Percentiles rank a stretch among this genome's conserved stretches.
These are phyloP conservation scores for Metschnikowia matae DNA, from an alignment of 805 yeast genomes.

Conservation along the genomic window DNA sequence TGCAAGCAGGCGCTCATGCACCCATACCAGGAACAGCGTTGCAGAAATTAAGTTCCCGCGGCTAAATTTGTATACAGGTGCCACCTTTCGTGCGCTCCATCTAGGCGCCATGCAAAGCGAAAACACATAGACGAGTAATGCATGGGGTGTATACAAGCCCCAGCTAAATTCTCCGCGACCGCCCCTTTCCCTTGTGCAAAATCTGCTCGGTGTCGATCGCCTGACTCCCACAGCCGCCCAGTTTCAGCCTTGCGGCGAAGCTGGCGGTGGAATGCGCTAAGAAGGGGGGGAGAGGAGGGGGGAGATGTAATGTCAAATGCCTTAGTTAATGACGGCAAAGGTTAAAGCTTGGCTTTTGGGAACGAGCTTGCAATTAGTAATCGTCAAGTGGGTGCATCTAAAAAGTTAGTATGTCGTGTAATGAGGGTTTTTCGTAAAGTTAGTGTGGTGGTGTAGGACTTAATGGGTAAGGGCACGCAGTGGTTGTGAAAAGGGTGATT, in stretches of 20 bases:
- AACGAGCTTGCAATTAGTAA: too few species aligned
- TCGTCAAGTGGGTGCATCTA: too few species aligned
- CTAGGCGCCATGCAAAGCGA: slow-evolving; percentile 3
- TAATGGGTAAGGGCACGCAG: too few species aligned
- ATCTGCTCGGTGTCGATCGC: neutral
- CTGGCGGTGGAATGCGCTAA: too few species aligned
- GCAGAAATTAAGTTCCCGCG: slow-evolving; percentile 1
- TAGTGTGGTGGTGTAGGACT: too few species aligned
- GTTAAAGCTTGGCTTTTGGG: too few species aligned
- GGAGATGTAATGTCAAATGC: too few species aligned
- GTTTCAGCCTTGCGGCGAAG: neutral
- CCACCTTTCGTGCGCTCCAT: neutral
- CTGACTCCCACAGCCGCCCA: neutral
- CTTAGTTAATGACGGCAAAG: too few species aligned
- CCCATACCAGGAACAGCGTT: slow-evolving; percentile 3
- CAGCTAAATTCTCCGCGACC: neutral
- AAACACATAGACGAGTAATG: slow-evolving; percentile 4
- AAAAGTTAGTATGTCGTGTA: too few species aligned
- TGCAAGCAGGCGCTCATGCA: slow-evolving; percentile 3
- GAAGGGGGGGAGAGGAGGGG: too few species aligned
- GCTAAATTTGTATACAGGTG: neutral
- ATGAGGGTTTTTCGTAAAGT: too few species aligned
- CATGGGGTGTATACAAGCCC: neutral
- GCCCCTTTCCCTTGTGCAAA: neutral
- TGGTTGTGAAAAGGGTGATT: too few species aligned